A percentile compares a stretch with the other conserved stretches of the same genome.
Conservation (phyloP, 108 stramenopile genomes). For the Nitzschia sp. region DNA sequence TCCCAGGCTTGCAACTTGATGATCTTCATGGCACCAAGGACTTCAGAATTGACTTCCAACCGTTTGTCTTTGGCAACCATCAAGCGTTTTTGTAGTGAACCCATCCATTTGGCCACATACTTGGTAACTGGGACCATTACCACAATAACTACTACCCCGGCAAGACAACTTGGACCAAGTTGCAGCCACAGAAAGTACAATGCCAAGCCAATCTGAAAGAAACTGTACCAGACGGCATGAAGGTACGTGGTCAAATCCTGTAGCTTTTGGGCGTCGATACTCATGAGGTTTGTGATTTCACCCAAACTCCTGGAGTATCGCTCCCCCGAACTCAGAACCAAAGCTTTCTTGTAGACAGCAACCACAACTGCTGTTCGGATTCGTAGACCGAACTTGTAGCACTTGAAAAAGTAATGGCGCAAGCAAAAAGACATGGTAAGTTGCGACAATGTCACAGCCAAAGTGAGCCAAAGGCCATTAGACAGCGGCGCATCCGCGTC, state of each 20-base stretch:
- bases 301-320: conserved; percentile 58
- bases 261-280: conserved; percentile 89
- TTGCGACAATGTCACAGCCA: conserved; percentile 67
- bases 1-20: conserved; percentile 96
- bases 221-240: conserved; percentile 79
- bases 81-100: conserved; percentile 67
- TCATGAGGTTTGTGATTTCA: conserved; percentile 90
- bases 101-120: conserved; percentile 61
- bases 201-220: conserved; percentile 78
- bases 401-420: conserved; percentile 92
- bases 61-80: conserved; percentile 86
- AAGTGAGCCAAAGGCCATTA: conserved; percentile 54
- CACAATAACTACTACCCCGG: conserved; percentile 84
- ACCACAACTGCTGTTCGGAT: conserved; percentile 80
- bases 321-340: conserved; percentile 67
- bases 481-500: conserved; percentile 52
- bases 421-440: conserved; percentile 77
- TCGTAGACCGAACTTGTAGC: conserved; percentile 83
- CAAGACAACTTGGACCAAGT: conserved; percentile 73
- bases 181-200: conserved; percentile 83
- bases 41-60: conserved; percentile 84
- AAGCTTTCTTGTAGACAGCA: conserved; percentile 83
- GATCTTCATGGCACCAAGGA: conserved; percentile 83
- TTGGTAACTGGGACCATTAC: conserved; percentile 83
- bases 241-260: conserved; percentile 82